phyloP scores from a whole-genome alignment of 2,329 filamentous ascomycete species.

The Myriosclerotinia curreyana region DNA sequence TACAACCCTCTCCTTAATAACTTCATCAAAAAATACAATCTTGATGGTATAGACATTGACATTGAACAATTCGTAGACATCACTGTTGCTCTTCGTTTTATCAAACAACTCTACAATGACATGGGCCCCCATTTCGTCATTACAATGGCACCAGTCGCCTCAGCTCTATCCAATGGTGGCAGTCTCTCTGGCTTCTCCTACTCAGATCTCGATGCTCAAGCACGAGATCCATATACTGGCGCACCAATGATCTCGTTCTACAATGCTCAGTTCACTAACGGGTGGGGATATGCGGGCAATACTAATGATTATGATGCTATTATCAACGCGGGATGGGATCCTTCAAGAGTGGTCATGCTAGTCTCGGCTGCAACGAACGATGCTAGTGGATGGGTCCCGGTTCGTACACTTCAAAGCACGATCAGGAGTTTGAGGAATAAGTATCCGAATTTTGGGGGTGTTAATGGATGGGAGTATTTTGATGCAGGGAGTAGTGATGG shows the following conservation, averaged over 20 bases:
- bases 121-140: constrained; percentile 67
- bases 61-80: constrained; percentile 77
- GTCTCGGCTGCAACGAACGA: constrained; percentile 18
- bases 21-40: constrained; percentile 67
- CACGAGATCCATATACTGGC: constrained; percentile 9
- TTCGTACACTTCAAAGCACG: constrained; percentile 32
- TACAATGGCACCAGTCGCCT: constrained; percentile 56
- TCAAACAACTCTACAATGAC: constrained; percentile 69
- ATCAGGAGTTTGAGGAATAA: constrained; percentile 36
- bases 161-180: constrained; percentile 51
- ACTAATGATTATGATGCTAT: constrained; percentile 21
- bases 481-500: constrained; percentile 51
- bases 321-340: constrained; percentile 23
- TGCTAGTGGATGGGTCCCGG: constrained; percentile 21
- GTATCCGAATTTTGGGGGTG: constrained; percentile 25
- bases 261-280: constrained; percentile 26
- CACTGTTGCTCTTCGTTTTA: constrained; percentile 72
- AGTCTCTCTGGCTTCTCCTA: constrained; percentile 61
- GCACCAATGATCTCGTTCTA: constrained; percentile 22
- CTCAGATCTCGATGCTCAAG: constrained; percentile 70
- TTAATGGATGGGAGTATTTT: constrained; percentile 55
- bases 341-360: constrained; percentile 22
- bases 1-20: constrained; percentile 24
- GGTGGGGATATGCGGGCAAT: constrained; percentile 19
- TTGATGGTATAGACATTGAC: constrained; percentile 86